Evolutionary conservation across 352 stramenopile genomes (phyloP), one percentile per base, ranked within the genome.

Genomic region (Hyaloperonospora brassicae): DNA sequence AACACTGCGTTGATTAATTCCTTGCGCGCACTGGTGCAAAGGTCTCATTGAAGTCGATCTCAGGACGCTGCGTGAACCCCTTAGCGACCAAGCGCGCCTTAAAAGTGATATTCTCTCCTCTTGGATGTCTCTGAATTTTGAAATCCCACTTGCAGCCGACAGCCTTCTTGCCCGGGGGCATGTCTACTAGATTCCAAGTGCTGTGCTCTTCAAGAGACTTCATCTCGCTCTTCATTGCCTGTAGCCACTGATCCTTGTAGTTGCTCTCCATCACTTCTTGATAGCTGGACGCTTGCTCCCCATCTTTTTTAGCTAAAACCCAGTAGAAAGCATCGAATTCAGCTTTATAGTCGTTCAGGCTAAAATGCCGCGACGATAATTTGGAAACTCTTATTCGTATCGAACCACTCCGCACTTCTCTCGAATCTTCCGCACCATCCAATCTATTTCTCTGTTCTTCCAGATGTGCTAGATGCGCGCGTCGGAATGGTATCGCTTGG

Each of bases 191-290:
- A 12, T 12, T 39, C 34, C 34, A 39, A 7, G 34, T 39, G 7
- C 12, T 39, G 34, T n/a, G n/a, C n/a, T n/a, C n/a, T n/a, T n/a
- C n/a, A n/a, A 39, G 34, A 12, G 34, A 39, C 34, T 39, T 39
- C 34, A 39, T 39, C 34, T 39, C 34, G 34, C 34, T 39, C 34
- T 39, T 39, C 34, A 39, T 39, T 39, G 34, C 34, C 34, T 39
- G 34, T 7, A 39, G 7, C 34, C 34, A 39, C 34, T 39, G 34
- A 39, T 7, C 12, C 34, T 39, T 39, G 34, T 39, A 12, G 7
- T 39, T 39, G 34, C 34, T 12, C 34, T 39, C 12, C 34, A 39
- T 39, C 7, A 39, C 34, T 12, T 39, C 34, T 12, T 39, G 7
- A 12, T 39, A 39, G n/a, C n/a, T n/a, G n/a, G n/a, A n/a, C n/a